These are phyloP conservation scores for Calonectria crousiana DNA, from an alignment of 2,329 filamentous ascomycete genomes.

Conservation along the genomic window DNA sequence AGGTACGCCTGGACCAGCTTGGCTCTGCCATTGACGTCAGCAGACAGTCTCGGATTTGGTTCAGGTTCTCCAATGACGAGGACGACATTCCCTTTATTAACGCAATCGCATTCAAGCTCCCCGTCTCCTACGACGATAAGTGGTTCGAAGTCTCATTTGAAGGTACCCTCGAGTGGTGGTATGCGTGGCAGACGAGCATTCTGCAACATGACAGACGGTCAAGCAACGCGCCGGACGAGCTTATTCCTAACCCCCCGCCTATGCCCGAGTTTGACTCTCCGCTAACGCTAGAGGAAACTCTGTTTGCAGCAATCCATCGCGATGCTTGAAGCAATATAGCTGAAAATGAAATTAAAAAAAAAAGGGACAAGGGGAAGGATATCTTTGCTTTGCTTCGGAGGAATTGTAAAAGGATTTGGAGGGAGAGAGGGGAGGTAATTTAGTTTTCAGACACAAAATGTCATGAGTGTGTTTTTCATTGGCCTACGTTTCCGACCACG, in stretches of 20 bases:
- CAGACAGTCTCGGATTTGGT: neutral
- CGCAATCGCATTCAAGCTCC: neutral
- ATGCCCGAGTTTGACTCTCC: too few species aligned
- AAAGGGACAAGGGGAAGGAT: too few species aligned
- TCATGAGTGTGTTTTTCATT: neutral
- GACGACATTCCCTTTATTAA: neutral
- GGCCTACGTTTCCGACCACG: neutral
- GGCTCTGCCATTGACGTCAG: neutral
- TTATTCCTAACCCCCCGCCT: too few species aligned
- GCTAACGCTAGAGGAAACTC: too few species aligned
- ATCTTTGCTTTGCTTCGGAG: too few species aligned
- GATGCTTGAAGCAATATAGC: too few species aligned
- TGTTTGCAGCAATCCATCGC: too few species aligned
- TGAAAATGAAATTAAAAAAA: too few species aligned
- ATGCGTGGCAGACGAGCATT: neutral
- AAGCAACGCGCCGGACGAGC: too few species aligned
- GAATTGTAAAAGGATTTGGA: too few species aligned
- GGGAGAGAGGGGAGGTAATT: neutral
- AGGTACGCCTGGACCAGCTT: neutral
- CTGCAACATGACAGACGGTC: neutral
- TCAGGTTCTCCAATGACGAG: neutral
- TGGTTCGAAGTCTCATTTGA: neutral
- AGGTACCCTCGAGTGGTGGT: neutral
- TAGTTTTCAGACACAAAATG: neutral
- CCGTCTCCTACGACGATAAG: neutral